Evolutionary conservation across 148 eudicot genomes (phyloP), one percentile per base, ranked within the genome.

Genomic region (Hydrangea macrophylla): DNA sequence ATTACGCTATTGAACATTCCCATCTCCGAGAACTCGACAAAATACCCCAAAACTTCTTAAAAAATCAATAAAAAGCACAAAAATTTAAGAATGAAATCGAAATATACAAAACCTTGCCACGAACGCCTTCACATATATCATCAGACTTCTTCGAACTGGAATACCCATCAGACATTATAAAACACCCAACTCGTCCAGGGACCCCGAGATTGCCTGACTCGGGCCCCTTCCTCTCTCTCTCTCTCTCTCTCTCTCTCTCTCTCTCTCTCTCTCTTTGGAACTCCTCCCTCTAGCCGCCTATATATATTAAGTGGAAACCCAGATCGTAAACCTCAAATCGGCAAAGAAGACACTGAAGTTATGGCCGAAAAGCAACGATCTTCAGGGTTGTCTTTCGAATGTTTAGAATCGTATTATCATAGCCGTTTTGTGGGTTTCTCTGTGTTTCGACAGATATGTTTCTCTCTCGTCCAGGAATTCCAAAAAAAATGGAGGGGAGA

Each of bases 91-190:
- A n/a, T n/a, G n/a, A n/a, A n/a, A n/a, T n/a, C n/a, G n/a, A n/a
- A n/a, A n/a, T n/a, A n/a, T 36, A 57, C 76, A n/a, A n/a, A n/a
- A 90, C 96, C 96, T 83, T 76, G 25, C 83, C 86, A 72, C 90
- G 85, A 71, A 79, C 73, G 18, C 75, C 78, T 51, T 60, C 75
- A 66, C 75, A 87, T 60, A 85, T 70, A 69, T 75, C 87, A 78
- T 87, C 96, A 48, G 75, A 78, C 75, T 85, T 90, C 77, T 90
- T 90, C 12, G 86, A 80, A 77, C 60, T 74, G 54, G 71, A 79
- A 62, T n/a, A n/a, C n/a, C n/a, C n/a, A n/a, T 84, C 83, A 54
- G 84, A 70, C 86, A 81, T 76, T 69, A 65, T 79, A 25, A n/a
- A 51, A 50, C 40, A 33, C 57, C 54, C 65, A 68, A 40, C 20